Evolutionary conservation across 257 asterid species (phyloP), one percentile per base, ranked within the genome.

Genomic region (Fraxinus quadrangulata): DNA sequence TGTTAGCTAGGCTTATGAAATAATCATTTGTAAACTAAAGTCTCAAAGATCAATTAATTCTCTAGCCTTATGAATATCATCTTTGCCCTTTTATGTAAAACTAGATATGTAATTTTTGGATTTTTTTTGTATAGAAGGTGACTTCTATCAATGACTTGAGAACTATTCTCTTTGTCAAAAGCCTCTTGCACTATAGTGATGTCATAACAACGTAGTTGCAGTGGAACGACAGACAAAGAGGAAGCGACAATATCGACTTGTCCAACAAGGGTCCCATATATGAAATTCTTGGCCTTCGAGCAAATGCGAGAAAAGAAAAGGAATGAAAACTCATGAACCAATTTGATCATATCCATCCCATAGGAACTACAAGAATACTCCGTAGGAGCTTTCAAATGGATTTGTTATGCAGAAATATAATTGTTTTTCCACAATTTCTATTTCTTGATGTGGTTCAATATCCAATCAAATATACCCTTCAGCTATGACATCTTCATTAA

Each of bases 11-110:
- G 66, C 61, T 13, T 47, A 11, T 65, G 59, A 36, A 37, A 56
- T 24, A 74, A 59, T 33, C 24, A 74, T 74, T 74, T 74, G 37
- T 10, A n/a, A 67, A 23, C 71, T 1, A 31, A 36, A 4, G 34
- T 36, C 56, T 70, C 17, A 37, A 70, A 36, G 12, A 61, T 75
- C 14, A n/a, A 26, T 61, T 75, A 63, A 37, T 40, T n/a, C 0
- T 21, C 37, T 40, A 45, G 36, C 21, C 67, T 63, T 21, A 28
- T 24, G 26, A 73, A 67, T 26, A 26, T 68, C 66, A 79, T 68
- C 28, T 66, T 45, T 45, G 68, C 65, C 23, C 24, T 12, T 17
- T 0, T 45, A 17, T 13, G 54, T 47, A 14, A 47, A 4, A 16
- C 56, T 14, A 14, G 56, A 47, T 47, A 14, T 47, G n/a, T 3